phyloP scores from a whole-genome alignment of 2,329 filamentous ascomycete genomes.

The Bipolaris gigantea region DNA sequence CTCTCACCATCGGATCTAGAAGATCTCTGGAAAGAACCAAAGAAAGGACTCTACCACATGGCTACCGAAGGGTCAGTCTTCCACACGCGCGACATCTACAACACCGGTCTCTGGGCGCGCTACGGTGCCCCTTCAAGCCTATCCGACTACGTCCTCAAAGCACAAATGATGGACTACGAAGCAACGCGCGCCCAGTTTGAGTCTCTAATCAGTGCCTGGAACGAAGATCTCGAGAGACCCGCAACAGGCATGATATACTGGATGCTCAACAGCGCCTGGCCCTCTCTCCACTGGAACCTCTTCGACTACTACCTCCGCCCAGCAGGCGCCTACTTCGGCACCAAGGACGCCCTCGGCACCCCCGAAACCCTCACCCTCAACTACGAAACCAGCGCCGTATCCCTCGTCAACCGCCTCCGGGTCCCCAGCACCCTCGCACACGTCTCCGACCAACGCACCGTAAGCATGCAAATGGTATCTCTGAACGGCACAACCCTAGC shows the following conservation, averaged over 20 bases:
- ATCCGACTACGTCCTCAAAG: slow-evolving; percentile 62
- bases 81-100: slow-evolving; percentile 60
- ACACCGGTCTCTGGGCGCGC: slow-evolving; percentile 55
- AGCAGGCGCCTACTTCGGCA: slow-evolving; percentile 62
- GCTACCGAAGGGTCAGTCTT: slow-evolving; percentile 59
- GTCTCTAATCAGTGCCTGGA: slow-evolving; percentile 57
- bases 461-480: slow-evolving; percentile 57
- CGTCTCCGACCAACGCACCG: slow-evolving; percentile 34
- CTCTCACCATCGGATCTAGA: slow-evolving; percentile 55
- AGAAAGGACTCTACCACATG: slow-evolving; percentile 63
- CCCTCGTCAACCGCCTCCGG: slow-evolving; percentile 59
- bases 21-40: slow-evolving; percentile 59
- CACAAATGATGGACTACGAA: slow-evolving; percentile 67
- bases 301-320: slow-evolving; percentile 66
- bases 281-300: slow-evolving; percentile 65
- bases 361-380: slow-evolving; percentile 60
- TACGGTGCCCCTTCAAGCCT: slow-evolving; percentile 57
- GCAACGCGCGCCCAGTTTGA: slow-evolving; percentile 64
- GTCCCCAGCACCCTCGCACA: slow-evolving; percentile 17
- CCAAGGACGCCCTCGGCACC: slow-evolving; percentile 51
- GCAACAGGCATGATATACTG: slow-evolving; percentile 67
- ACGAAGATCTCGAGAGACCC: slow-evolving; percentile 48
- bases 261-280: slow-evolving; percentile 70
- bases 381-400: slow-evolving; percentile 51
- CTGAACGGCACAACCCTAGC: slow-evolving; percentile 51